Evolutionary conservation across 1,139 yeast genomes (phyloP), one percentile per base, ranked within the genome.

Genomic region (Entelexis paramagnoliae): DNA sequence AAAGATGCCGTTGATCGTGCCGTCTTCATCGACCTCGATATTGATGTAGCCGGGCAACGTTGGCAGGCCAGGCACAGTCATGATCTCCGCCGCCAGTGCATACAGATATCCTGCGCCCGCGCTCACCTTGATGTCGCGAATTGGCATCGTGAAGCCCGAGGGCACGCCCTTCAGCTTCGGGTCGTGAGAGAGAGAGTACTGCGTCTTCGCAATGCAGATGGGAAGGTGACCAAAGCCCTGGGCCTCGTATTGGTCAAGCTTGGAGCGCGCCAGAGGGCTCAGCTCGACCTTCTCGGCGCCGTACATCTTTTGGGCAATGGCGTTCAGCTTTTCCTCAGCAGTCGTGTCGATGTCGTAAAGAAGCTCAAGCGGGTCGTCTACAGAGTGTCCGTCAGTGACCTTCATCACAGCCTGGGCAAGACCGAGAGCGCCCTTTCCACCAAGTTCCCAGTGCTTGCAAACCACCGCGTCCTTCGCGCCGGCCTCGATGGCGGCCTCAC

Each of bases 381-480:
- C 70, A 11, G 38, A 40, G 24, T 42, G 47, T 55, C 71, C 70
- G 63, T 79, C 75, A 52, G 89, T 77, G 41, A 93, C 91, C 57
- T 75, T 73, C 61, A 87, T 78, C 55, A 89, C 93, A 56, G 95
- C 95, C 57, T 82, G 65, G 52, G 97, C 97, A 59, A 91, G 78
- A 53, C 77, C 83, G 59, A 86, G 77, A 11, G 98, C 97, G 64
- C 98, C 98, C 59, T 74, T 72, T 62, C 98, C 98, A 72, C 98
- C 98, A 72, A 86, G 86, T 70, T 85, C 96, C 97, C 97, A 91
- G 71, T 91, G 98, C 76, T 86, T 86, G 41, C 96, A 83, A 39
- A 86, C 89, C 63, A 91, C 83, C 30, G 97, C 97, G 65, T 86
- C 96, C 55, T 73, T 72, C 41, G 98, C 98, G 64, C 98, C 98